Conservation (phyloP, 495 filamentous ascomycete genomes). For the Neurospora terricola region DNA sequence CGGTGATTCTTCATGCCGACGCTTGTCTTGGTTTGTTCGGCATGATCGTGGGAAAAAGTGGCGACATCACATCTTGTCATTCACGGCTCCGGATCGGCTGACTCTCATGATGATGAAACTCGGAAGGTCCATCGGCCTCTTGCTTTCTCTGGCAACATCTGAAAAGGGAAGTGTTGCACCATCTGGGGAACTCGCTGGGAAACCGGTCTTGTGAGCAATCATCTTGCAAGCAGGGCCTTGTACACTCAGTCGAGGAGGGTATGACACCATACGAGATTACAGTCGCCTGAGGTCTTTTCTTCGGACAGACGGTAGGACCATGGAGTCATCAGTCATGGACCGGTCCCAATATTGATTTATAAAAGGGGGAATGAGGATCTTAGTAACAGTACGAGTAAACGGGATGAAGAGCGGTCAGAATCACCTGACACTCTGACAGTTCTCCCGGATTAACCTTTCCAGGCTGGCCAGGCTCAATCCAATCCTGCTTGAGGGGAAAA, state of each 20-base stretch:
- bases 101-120: neutral
- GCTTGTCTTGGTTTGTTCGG: neutral
- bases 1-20: neutral
- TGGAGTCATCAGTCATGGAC: neutral
- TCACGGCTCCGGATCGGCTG: neutral
- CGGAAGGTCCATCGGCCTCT: neutral
- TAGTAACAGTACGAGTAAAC: neutral
- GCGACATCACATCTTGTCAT: neutral
- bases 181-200: neutral
- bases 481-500: neutral
- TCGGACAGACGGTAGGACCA: neutral
- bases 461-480: neutral
- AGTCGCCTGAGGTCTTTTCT: conserved; percentile 3
- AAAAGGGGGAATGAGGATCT: neutral
- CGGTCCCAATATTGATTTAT: neutral
- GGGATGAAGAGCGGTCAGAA: neutral
- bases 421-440: neutral
- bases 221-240: neutral
- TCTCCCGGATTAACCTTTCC: neutral
- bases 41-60: neutral
- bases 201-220: neutral
- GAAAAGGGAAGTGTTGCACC: neutral
- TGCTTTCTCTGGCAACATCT: neutral
- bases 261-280: conserved; percentile 11
- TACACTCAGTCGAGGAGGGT: neutral